Base-by-base conservation (phyloP, 805 yeast genomes). In the Teunomyces barrocoloradensis region DNA sequence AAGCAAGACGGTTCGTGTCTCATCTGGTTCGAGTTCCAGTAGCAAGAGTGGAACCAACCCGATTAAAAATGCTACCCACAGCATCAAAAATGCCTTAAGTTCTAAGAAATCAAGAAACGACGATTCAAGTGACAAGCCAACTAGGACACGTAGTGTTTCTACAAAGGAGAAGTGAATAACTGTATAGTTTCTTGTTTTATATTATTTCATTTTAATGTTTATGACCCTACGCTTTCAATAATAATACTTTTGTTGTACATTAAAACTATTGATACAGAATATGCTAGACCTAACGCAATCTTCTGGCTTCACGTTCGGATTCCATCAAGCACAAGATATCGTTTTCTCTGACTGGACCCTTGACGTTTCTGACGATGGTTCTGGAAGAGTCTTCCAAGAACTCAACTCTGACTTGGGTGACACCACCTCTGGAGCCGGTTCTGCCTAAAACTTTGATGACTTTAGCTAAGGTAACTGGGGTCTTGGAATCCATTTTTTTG, bases 351-450 rank as follows among this genome's bases (percentile, higher is more conserved):
- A 89, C 96, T 75, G 96, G 96, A 72, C 96, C 96, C 66, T 89
- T 89, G 77, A 89, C 96, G 85, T 89, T 89, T 85, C 96, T 88
- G 82, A 89, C 95, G 69, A 89, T 89, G 71, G 94, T 86, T 84
- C 96, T 87, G 78, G 94, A 81, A 71, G 91, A 81, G 76, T 89
- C 96, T 71, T 89, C 96, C 74, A 89, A 81, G 85, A 89, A 89
- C 79, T 89, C 96, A 71, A 89, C 96, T 79, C 96, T 89, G 79
- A 89, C 96, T 80, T 89, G 96, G 80, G 96, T 89, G 78, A 89
- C 96, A 84, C 97, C 97, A 87, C 98, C 98, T 82, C 98, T 92
- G 77, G 99, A 92, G 77, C 99, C 99, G 86, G 99, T 92, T 82
- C 99, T 92, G 78, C 98, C 98, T 79, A 92, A 85, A 77, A 92